These are phyloP conservation scores for Protomyces inouyei DNA, from an alignment of 1,139 yeast genomes.

Conservation along the genomic window DNA sequence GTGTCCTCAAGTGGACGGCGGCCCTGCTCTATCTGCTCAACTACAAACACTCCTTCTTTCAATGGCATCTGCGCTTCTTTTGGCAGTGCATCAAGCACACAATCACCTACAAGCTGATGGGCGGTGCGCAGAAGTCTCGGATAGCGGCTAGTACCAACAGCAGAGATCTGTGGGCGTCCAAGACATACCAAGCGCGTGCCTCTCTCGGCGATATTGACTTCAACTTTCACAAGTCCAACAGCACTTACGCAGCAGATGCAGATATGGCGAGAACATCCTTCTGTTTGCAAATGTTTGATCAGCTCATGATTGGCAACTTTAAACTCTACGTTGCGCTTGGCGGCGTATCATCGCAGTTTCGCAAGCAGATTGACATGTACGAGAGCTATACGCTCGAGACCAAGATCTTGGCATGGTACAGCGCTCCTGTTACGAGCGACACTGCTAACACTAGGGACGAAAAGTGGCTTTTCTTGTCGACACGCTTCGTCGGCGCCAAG, in stretches of 20 bases:
- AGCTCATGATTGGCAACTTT: conserved; percentile 54
- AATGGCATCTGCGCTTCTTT: conserved; percentile 16
- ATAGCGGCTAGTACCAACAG: background rate
- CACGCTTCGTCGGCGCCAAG: conserved; percentile 52
- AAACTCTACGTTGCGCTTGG: conserved; percentile 65
- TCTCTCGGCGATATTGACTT: conserved; percentile 79
- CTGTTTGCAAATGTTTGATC: conserved; percentile 33
- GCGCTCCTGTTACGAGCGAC: background rate
- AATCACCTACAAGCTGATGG: conserved; percentile 6
- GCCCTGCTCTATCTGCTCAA: conserved; percentile 13
- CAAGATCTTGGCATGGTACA: conserved; percentile 44
- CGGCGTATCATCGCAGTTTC: conserved; percentile 61
- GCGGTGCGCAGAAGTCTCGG: background rate
- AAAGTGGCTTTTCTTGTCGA: conserved; percentile 74
- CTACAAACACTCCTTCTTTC: conserved; percentile 12
- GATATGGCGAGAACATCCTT: conserved; percentile 63
- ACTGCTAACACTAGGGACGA: conserved; percentile 52
- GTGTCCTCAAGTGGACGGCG: conserved; percentile 6
- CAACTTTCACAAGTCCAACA: conserved; percentile 80
- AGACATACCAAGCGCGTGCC: conserved; percentile 51
- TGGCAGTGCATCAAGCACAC: conserved; percentile 20
- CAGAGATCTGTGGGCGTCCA: conserved; percentile 10
- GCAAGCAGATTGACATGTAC: conserved; percentile 67
- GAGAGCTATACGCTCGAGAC: conserved; percentile 54
- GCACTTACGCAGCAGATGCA: conserved; percentile 67